phyloP scores from a whole-genome alignment of 2,329 filamentous ascomycete genomes.

The Diaporthe citri region DNA sequence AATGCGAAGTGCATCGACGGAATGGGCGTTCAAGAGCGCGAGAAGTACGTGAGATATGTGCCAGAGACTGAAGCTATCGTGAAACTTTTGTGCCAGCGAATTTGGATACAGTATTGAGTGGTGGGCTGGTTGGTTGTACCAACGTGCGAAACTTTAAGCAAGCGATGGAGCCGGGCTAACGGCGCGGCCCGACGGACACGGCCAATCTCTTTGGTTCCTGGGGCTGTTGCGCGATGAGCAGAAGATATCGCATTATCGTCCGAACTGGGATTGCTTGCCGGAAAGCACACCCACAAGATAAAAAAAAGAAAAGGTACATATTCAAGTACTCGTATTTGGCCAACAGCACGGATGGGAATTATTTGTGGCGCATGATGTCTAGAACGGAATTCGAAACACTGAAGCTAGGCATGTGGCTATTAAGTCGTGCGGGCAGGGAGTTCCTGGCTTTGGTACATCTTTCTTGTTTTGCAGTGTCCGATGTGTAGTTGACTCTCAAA shows the following conservation, averaged over 20 bases:
- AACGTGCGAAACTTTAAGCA: neutral
- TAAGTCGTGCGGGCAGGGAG: too few relatives aligned
- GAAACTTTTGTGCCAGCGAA: neutral
- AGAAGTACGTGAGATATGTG: neutral
- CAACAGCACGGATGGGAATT: neutral
- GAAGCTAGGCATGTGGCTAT: too few relatives aligned
- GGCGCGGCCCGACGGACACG: neutral
- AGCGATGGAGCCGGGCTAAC: neutral
- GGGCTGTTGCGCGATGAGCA: constrained; percentile 14
- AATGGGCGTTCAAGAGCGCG: neutral
- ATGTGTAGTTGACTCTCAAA: too few relatives aligned
- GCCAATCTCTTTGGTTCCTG: neutral
- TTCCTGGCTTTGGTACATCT: too few relatives aligned
- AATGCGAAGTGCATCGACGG: neutral
- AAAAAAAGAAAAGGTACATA: neutral
- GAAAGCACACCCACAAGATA: neutral
- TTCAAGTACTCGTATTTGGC: too few relatives aligned
- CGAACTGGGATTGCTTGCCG: neutral
- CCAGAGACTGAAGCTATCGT: constrained; percentile 4
- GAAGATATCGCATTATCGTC: constrained; percentile 6
- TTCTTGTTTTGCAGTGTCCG: too few relatives aligned
- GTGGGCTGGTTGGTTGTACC: neutral
- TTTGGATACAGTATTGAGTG: neutral
- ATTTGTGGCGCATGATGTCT: too few relatives aligned
- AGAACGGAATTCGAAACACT: too few relatives aligned